phyloP scores from a whole-genome alignment of 2,329 filamentous ascomycete species.

The Tolypocladium cylindrosporum region DNA sequence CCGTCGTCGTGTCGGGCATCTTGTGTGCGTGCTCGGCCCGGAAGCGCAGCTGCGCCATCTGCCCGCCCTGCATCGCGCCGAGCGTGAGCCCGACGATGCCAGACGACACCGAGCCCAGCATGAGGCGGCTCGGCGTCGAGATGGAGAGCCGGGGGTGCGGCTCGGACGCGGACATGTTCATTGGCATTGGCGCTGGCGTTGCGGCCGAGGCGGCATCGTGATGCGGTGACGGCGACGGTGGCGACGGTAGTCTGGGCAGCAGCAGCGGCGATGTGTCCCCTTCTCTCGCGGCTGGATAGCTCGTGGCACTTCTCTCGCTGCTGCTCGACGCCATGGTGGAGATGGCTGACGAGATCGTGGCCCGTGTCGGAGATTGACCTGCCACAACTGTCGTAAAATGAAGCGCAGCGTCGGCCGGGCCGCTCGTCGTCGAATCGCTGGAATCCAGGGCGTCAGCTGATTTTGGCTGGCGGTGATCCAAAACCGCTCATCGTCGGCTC shows the following conservation, averaged over 20 bases:
- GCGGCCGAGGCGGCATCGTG: neutral
- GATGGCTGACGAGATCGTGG: neutral
- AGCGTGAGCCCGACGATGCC: conserved; percentile 61
- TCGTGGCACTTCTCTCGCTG: neutral
- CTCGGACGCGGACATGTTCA: conserved; percentile 7
- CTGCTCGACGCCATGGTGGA: conserved; percentile 1
- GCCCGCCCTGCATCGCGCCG: conserved; percentile 63
- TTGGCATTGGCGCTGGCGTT: neutral
- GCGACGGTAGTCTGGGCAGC: neutral
- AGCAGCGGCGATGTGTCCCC: neutral
- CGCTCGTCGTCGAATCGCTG: neutral
- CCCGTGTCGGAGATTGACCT: neutral
- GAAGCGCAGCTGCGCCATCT: conserved; percentile 70
- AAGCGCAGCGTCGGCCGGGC: neutral
- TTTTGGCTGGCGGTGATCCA: neutral
- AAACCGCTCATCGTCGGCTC: neutral
- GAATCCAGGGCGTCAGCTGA: neutral
- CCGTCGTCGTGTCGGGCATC: conserved; percentile 68
- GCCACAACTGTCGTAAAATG: neutral
- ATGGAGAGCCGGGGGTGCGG: conserved; percentile 46
- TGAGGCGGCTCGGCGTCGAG: conserved; percentile 53
- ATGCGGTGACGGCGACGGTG: neutral
- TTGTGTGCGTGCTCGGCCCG: conserved; percentile 95
- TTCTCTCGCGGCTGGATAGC: neutral
- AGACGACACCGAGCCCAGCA: conserved; percentile 51